phyloP scores from a whole-genome alignment of 164 flowering plant genomes.

The Annona squamosa region DNA sequence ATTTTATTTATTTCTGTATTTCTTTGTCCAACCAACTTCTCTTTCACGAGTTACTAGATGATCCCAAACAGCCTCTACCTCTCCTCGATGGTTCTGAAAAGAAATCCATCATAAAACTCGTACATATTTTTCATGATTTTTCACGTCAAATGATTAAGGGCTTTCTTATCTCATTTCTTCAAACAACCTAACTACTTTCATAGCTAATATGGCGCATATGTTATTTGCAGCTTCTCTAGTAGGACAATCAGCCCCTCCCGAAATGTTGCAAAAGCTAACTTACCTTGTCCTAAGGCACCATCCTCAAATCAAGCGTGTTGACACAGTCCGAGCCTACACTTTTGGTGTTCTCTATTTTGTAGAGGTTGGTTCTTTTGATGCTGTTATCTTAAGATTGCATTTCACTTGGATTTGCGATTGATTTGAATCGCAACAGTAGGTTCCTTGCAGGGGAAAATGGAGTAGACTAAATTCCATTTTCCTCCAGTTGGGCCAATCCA shows the following conservation, averaged over 20 bases:
- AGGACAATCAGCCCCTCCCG: conserved; percentile 77
- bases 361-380: conserved; percentile 38
- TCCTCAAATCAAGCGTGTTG: conserved; percentile 53
- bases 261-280: conserved; percentile 63
- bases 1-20: too few species aligned
- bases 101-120: too few species aligned
- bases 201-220: neutral
- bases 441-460: neutral
- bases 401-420: neutral
- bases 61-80: too few species aligned
- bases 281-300: conserved; percentile 59
- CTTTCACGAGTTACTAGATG: too few species aligned
- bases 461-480: too few species aligned
- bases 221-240: conserved; percentile 45
- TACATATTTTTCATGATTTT: too few species aligned
- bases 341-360: conserved; percentile 72
- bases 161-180: neutral
- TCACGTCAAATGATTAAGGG: neutral
- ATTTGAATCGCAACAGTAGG: neutral
- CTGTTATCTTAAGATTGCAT: neutral
- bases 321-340: conserved; percentile 77
- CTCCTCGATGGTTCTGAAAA: too few species aligned
- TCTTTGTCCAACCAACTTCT: too few species aligned
- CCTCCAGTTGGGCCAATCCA: neutral
- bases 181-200: neutral